Conservation (phyloP, 2,329 filamentous ascomycete species). For the Arthroderma sp. region DNA sequence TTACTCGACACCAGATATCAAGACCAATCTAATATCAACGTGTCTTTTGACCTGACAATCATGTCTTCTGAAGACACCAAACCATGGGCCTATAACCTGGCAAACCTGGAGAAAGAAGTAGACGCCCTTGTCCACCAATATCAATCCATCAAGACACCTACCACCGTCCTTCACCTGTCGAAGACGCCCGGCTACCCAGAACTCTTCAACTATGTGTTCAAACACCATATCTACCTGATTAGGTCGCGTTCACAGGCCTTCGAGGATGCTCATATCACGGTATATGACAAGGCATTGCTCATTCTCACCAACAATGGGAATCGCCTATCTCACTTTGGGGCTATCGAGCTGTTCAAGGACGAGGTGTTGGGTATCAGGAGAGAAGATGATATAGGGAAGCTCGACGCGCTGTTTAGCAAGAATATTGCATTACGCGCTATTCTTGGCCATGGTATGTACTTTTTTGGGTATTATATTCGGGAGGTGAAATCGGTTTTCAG, state of each 20-base stretch:
- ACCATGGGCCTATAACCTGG: neutral
- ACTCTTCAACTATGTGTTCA: slow-evolving; percentile 24
- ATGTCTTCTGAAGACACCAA: neutral
- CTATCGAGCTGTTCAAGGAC: slow-evolving; percentile 29
- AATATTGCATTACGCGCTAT: slow-evolving; percentile 20
- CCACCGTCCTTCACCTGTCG: slow-evolving; percentile 22
- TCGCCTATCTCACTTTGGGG: slow-evolving; percentile 21
- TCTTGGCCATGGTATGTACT: slow-evolving; percentile 18
- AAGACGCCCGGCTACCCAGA: slow-evolving; percentile 17
- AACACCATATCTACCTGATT: slow-evolving; percentile 26
- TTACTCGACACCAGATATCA: neutral
- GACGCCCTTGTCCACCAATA: slow-evolving; percentile 21
- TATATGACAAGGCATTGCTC: slow-evolving; percentile 32
- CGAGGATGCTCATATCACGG: slow-evolving; percentile 28
- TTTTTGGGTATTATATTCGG: neutral
- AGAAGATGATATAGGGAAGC: slow-evolving; percentile 12
- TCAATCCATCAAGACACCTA: slow-evolving; percentile 18
- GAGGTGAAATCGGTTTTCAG: neutral
- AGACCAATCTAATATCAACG: neutral
- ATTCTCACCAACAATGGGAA: slow-evolving; percentile 25
- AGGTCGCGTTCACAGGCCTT: slow-evolving; percentile 26
- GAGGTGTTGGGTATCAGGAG: slow-evolving; percentile 28
- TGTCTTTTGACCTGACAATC: neutral
- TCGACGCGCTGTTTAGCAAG: slow-evolving; percentile 20
- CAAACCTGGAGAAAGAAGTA: slow-evolving; percentile 5